Conservation (phyloP, 2,329 filamentous ascomycete species). For the Cryphonectria carpinicola region DNA sequence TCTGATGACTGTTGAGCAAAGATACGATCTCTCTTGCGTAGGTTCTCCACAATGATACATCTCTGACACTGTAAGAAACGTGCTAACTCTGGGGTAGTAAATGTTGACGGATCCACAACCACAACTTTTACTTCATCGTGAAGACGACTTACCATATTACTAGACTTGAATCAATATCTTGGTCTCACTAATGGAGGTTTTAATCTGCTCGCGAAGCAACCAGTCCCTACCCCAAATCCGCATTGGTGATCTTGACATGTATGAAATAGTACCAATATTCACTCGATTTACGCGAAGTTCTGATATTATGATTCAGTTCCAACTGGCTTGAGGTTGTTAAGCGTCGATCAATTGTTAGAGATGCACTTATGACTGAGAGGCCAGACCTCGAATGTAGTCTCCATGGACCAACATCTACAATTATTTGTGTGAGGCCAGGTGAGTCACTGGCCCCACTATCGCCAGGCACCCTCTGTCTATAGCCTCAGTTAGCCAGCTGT, state of each 20-base stretch:
- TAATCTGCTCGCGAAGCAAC: not conserved
- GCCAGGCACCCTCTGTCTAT: too few relatives aligned
- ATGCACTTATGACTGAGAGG: too few relatives aligned
- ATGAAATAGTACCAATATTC: not conserved
- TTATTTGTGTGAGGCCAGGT: too few relatives aligned
- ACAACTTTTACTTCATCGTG: not conserved
- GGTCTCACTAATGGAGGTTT: not conserved
- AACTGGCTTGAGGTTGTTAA: too few relatives aligned
- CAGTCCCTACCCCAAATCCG: too few relatives aligned
- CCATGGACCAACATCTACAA: too few relatives aligned
- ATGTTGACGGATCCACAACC: not conserved
- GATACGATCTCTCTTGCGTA: constrained; percentile 39
- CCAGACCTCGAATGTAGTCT: too few relatives aligned
- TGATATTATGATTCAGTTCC: too few relatives aligned
- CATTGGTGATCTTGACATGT: not conserved
- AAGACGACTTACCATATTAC: not conserved
- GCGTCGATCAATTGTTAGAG: too few relatives aligned
- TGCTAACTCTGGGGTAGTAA: not conserved
- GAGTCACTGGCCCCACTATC: too few relatives aligned
- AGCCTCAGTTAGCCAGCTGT: too few relatives aligned
- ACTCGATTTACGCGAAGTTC: not conserved
- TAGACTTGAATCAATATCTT: not conserved
- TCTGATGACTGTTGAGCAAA: constrained; percentile 34
- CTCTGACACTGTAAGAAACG: too few relatives aligned
- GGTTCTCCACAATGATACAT: not conserved